These are phyloP conservation scores for Paramecium octaurelia DNA, from an alignment of 73 alveolate species.

Conservation along the genomic window DNA sequence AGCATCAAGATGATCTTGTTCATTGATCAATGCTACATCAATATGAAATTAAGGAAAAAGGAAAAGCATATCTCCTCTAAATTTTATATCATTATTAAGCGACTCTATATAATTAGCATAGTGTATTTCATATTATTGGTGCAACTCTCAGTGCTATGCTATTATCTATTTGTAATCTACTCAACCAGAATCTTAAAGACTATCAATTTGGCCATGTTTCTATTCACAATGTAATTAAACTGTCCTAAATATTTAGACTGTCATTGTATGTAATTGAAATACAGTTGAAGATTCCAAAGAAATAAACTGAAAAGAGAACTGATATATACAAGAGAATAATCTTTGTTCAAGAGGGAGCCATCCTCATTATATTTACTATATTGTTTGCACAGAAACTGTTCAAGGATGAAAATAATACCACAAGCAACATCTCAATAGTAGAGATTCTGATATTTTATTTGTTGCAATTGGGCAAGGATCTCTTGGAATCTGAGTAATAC, in stretches of 20 bases:
- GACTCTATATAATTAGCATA: background rate
- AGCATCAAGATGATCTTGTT: background rate
- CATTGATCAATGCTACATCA: conserved; percentile 17
- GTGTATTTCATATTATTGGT: background rate
- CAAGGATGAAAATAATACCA: background rate
- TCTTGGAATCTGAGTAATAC: background rate
- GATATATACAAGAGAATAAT: background rate
- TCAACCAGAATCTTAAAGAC: background rate
- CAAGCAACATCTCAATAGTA: background rate
- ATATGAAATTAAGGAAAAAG: background rate
- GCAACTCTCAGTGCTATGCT: background rate
- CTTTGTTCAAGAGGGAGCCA: background rate
- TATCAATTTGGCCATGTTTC: background rate
- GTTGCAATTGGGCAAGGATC: background rate
- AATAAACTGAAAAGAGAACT: background rate
- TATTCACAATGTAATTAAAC: background rate
- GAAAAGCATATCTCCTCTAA: conserved; percentile 2
- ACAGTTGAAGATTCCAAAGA: background rate
- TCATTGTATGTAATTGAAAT: background rate
- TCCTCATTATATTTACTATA: background rate
- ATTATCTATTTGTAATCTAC: background rate
- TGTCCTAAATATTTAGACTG: background rate
- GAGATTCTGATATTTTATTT: background rate
- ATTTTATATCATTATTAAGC: background rate
- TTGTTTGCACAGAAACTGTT: background rate